Evolutionary conservation across 345 rosid genomes (phyloP).

Genomic region (Ricinus communis): DNA sequence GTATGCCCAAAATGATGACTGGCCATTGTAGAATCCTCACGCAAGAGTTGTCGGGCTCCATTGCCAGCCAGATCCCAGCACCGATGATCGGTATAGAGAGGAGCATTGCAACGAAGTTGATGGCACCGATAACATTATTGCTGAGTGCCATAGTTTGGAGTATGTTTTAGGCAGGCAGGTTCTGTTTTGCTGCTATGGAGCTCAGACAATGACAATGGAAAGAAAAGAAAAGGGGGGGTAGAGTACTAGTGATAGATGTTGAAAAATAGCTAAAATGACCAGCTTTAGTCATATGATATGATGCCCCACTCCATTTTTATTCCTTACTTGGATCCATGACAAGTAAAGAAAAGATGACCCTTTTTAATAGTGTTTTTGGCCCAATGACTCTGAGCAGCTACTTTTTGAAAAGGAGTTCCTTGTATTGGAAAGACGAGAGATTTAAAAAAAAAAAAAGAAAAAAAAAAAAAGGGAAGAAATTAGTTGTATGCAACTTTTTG

Average conservation of each 20-base stretch:
- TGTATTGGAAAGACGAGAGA: too few species aligned
- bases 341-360: conserved; percentile 19
- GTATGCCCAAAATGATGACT: conserved; percentile 68
- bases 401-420: conserved; percentile 39
- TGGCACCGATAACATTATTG: conserved; percentile 77
- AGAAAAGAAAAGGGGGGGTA: background rate
- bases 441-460: conserved; percentile 18
- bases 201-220: background rate
- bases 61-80: conserved; percentile 85
- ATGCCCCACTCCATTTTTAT: conserved; percentile 16
- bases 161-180: background rate
- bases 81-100: conserved; percentile 86
- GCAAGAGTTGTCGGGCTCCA: conserved; percentile 73
- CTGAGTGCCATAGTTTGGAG: conserved; percentile 59
- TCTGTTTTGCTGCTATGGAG: background rate
- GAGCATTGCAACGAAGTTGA: conserved; percentile 81
- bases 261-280: background rate
- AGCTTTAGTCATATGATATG: conserved; percentile 9
- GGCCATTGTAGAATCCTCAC: conserved; percentile 93
- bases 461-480: background rate
- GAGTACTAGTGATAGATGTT: background rate
- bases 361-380: conserved; percentile 8
- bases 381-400: conserved; percentile 1
- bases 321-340: conserved; percentile 36
- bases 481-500: conserved; percentile 2